Evolutionary conservation across 768 basidiomycete genomes (phyloP), one percentile per base, ranked within the genome.

Genomic region (Leucogyrophana mollusca): DNA sequence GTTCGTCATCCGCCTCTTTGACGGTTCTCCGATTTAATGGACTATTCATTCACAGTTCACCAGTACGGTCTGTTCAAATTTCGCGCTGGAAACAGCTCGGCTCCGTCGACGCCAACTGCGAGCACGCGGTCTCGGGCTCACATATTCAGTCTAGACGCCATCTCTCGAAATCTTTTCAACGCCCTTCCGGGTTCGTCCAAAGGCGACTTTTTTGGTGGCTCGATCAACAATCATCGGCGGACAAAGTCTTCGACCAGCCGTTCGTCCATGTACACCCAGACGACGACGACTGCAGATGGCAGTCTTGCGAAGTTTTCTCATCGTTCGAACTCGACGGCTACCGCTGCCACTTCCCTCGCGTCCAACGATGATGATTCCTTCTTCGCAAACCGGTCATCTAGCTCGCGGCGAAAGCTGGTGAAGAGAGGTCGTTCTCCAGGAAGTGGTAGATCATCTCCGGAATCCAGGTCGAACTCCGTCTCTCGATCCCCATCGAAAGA

Each of bases 21-120:
- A 5, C 7, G 14, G 14, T 43, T 20, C 25, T 16, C 34, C 21
- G 36, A n/a, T 34, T 39, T 14, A 33, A 30, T 50, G 32, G 39
- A 18, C 24, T 24, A 40, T 34, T 17, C 13, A 38, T 35, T 16
- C 25, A 18, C 46, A 94, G 90, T 92, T 45, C 88, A 94, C 57
- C 89, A 90, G 60, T 93, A 83, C 50, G 91, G 92, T 13, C 68
- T 96, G 43, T 95, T 94, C 70, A 85, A 89, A 59, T 94, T 94
- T 66, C 78, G 78, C 22, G 91, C 91, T 0, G 84, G 83, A 24
- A 80, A 78, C 43, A 84, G 72, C 34, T 85, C 94, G 18, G 67
- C 78, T n/a, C 94, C 94, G 4, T 79, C 85, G 2, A 97, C 94
- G 0, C 94, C 94, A 3, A 90, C 89, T 0, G 78, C 82, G 1